Conservation (phyloP, 352 stramenopile species). For the Nothophytophthora sp. region DNA sequence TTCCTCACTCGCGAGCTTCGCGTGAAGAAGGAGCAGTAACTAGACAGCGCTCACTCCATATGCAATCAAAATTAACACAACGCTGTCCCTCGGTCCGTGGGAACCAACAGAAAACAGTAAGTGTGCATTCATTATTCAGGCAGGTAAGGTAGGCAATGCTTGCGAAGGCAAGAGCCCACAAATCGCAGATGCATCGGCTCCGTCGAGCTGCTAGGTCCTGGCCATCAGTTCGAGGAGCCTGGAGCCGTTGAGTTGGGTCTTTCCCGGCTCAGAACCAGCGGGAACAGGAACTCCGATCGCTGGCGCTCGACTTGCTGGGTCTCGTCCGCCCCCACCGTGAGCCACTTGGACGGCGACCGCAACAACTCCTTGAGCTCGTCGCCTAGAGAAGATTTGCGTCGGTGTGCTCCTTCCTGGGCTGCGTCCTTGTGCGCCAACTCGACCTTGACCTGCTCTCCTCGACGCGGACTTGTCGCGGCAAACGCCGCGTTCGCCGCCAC, state of each 20-base stretch:
- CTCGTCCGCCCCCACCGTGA: constrained; percentile 22
- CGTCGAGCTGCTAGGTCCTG: neutral
- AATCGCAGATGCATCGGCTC: too few relatives aligned
- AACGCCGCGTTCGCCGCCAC: constrained; percentile 5
- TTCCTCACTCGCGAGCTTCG: constrained; percentile 70
- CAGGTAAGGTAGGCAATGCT: too few relatives aligned
- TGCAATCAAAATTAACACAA: constrained; percentile 17
- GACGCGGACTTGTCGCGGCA: constrained; percentile 7
- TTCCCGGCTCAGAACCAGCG: constrained; percentile 44
- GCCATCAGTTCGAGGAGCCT: constrained; percentile 1
- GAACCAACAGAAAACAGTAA: constrained; percentile 5
- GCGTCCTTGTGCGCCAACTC: constrained; percentile 38
- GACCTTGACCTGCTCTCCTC: constrained; percentile 28
- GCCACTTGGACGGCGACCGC: constrained; percentile 63
- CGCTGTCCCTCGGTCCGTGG: neutral
- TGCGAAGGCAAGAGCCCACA: too few relatives aligned
- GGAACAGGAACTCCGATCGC: constrained; percentile 58
- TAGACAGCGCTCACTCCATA: constrained; percentile 2
- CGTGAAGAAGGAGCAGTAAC: constrained; percentile 42
- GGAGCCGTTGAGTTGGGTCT: constrained; percentile 1
- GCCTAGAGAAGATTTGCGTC: constrained; percentile 56
- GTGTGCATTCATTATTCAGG: constrained; percentile 14
- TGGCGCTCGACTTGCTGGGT: constrained; percentile 28
- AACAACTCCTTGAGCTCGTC: constrained; percentile 72
- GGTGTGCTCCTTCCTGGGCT: constrained; percentile 3